phyloP scores from a whole-genome alignment of 1,139 yeast genomes.

The Protomyces gravidus region DNA sequence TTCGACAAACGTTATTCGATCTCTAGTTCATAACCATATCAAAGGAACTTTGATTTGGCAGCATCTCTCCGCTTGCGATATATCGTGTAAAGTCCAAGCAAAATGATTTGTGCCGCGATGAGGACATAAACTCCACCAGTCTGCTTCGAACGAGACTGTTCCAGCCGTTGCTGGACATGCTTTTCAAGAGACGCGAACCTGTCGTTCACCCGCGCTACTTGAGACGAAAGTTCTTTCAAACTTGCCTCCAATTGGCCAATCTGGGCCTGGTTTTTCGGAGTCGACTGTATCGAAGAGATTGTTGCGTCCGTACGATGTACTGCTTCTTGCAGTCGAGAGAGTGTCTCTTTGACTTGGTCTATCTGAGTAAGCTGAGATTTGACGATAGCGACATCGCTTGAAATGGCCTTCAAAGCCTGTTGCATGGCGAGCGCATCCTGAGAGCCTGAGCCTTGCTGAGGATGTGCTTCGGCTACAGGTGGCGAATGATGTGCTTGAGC shows the following conservation, averaged over 20 bases:
- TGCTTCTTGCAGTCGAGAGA: slow-evolving; percentile 2
- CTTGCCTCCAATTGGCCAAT: background rate
- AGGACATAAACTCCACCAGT: slow-evolving; percentile 14
- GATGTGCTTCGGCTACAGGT: background rate
- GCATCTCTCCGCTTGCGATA: background rate
- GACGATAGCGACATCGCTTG: slow-evolving; percentile 6
- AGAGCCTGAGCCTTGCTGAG: background rate
- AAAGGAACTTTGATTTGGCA: background rate
- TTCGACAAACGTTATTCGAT: too few relatives aligned
- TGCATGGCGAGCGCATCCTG: slow-evolving; percentile 10
- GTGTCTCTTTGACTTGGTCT: background rate
- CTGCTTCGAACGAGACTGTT: slow-evolving; percentile 3
- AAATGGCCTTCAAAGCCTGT: slow-evolving; percentile 2
- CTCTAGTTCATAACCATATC: too few relatives aligned
- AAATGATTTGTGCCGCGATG: slow-evolving; percentile 7
- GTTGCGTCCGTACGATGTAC: background rate
- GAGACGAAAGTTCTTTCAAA: background rate
- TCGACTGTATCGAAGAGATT: background rate
- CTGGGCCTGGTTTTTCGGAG: background rate
- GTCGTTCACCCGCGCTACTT: slow-evolving; percentile 11
- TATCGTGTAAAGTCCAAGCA: background rate
- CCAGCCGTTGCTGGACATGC: slow-evolving; percentile 14
- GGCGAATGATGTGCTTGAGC: background rate
- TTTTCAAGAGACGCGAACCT: slow-evolving; percentile 6
- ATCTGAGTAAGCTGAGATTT: slow-evolving; percentile 2